Evolutionary conservation across 2,329 filamentous ascomycete species (phyloP).

Genomic region (Xylaria sp.): DNA sequence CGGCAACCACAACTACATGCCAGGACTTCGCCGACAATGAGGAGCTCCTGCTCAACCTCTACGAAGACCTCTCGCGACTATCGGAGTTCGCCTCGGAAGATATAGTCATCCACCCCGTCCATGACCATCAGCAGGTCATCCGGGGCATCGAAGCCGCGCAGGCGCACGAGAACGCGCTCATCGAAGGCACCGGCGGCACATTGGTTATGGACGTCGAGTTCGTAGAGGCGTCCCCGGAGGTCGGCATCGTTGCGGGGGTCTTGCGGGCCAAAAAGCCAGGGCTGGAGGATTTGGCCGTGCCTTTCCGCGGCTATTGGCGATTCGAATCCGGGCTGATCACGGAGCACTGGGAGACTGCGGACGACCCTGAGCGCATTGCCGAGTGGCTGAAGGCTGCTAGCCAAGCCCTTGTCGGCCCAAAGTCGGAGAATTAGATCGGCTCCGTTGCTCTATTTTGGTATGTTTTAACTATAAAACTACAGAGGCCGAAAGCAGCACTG

Average conservation of each 20-base stretch:
- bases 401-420: too few species aligned
- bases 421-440: too few species aligned
- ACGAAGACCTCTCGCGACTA: constrained; percentile 8
- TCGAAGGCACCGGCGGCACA: background rate
- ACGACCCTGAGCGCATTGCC: too few species aligned
- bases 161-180: background rate
- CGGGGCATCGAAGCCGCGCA: background rate
- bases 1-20: background rate
- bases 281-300: background rate
- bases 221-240: background rate
- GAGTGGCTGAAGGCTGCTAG: too few species aligned
- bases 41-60: constrained; percentile 1
- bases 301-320: constrained; percentile 9
- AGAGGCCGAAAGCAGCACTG: too few species aligned
- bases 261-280: constrained; percentile 7
- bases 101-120: background rate
- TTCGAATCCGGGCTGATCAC: constrained; percentile 1
- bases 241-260: background rate
- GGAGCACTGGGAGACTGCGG: constrained; percentile 7
- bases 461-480: too few species aligned
- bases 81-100: background rate
- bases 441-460: too few species aligned
- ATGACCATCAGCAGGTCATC: background rate
- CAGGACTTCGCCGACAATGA: background rate
- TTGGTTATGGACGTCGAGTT: constrained; percentile 1